Evolutionary conservation across 306 rosid genomes (phyloP).

Genomic region (Dryas octopetala): DNA sequence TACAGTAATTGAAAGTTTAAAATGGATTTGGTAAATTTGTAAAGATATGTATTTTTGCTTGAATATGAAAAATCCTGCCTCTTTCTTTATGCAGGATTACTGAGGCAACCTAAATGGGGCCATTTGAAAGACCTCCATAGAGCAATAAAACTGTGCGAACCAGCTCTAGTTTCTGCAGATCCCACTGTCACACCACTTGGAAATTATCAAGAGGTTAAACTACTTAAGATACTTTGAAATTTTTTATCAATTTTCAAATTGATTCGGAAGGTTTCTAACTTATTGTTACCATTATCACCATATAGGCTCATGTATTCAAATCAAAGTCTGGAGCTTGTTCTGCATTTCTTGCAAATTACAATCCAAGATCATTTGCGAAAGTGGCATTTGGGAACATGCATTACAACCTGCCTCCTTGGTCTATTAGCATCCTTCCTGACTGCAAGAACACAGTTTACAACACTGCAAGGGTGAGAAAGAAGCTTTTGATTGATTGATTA

Average conservation of each 20-base stretch:
- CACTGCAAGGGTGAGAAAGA: constrained; percentile 89
- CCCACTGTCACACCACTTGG: constrained; percentile 68
- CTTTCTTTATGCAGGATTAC: constrained; percentile 55
- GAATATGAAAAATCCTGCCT: constrained; percentile 14
- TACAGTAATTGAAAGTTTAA: neutral
- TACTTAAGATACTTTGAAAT: constrained; percentile 19
- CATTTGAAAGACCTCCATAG: constrained; percentile 92
- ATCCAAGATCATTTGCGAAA: constrained; percentile 59
- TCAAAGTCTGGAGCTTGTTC: constrained; percentile 88
- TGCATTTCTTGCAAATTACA: constrained; percentile 90
- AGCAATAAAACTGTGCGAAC: constrained; percentile 89
- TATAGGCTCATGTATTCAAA: constrained; percentile 85
- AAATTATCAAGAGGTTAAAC: constrained; percentile 68
- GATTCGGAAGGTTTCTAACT: constrained; percentile 16
- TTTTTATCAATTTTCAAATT: constrained; percentile 15
- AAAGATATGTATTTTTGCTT: constrained; percentile 5
- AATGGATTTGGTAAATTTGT: neutral
- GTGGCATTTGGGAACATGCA: constrained; percentile 76
- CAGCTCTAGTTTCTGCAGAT: constrained; percentile 81
- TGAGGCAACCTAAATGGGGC: constrained; percentile 95
- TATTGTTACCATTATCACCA: constrained; percentile 8
- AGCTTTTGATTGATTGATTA: neutral
- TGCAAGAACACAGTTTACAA: constrained; percentile 89
- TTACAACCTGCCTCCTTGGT: constrained; percentile 98
- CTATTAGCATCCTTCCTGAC: constrained; percentile 96